A percentile compares a stretch with the other conserved stretches of the same genome.
Conservation (phyloP, 331 rosid species). For the Quercus lobata region DNA sequence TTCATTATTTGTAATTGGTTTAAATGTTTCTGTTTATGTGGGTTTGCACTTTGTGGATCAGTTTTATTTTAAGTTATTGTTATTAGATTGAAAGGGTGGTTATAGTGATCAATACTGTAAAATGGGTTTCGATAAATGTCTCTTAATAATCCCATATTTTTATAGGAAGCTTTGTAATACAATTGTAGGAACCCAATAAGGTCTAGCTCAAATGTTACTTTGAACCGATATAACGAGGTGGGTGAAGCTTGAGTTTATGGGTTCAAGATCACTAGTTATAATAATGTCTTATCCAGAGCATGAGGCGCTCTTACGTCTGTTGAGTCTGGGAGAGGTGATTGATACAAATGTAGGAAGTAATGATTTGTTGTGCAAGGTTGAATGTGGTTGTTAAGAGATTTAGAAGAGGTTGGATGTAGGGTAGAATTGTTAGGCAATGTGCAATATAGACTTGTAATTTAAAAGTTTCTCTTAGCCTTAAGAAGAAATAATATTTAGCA, state of each 20-base stretch:
- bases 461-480: not conserved
- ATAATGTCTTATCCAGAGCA: no score
- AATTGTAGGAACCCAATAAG: not conserved
- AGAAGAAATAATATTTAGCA: not conserved
- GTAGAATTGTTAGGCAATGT: not conserved
- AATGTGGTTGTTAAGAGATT: not conserved
- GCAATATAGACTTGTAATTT: not conserved
- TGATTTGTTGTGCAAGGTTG: not conserved
- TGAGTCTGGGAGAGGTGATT: no score
- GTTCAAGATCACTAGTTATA: no score
- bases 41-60: conserved; percentile 7
- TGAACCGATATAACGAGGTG: no score
- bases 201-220: no score
- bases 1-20: not conserved
- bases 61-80: not conserved
- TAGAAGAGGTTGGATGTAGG: not conserved
- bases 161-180: not conserved
- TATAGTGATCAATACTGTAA: not conserved
- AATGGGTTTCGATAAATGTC: not conserved
- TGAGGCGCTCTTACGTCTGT: no score
- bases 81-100: not conserved
- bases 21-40: not conserved
- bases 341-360: not conserved
- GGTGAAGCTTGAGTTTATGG: no score
- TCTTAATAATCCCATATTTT: not conserved